Base-by-base conservation (phyloP, 1,139 yeast genomes). In the Blastobotrys buckinghamii region DNA sequence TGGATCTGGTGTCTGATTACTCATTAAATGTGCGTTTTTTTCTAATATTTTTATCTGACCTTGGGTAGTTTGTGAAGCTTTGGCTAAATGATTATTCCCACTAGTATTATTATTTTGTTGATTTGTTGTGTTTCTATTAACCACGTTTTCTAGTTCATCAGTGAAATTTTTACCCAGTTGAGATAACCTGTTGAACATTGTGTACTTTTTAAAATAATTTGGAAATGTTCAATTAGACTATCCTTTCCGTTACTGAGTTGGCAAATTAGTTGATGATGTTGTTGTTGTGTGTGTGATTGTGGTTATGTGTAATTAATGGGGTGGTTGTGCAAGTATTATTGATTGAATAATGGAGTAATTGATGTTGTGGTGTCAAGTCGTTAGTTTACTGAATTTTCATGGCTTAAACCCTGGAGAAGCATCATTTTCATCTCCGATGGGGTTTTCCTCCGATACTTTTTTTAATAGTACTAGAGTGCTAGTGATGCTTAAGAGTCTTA, bases 121-220 rank as follows among this genome's bases (percentile, higher is more conserved):
- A 22, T 22, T 36, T 36, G 39, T 8, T 6, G 39, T 8, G 24
- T 22, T 22, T 6, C 45, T 34, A 53, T 50, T 57, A 57, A 56
- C 64, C 42, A 57, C 67, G 43, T 62, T 64, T 45, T 67, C 72
- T 47, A 79, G 59, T 62, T 79, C 84, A 49, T 79, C 84, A 2
- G 87, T 74, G 44, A 87, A 70, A 58, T 81, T 82, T 69, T 84
- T 85, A 51, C 82, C 76, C 16, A 79, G 57, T 66, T 80, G 83
- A 45, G 83, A 71, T 55, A 80, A 65, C 58, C 77, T 77, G 52
- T 81, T 77, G 61, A 82, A 76, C 89, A 82, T 82, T 36, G 26
- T 36, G 19, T 34, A 9, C 12, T 34, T 43, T 38, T 8, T 38
- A 22, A 17, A 36, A 17, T 26, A 7, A 7, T 26, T 26, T 26